phyloP scores from a whole-genome alignment of 352 stramenopile species.

The Globisporangium splendens region DNA sequence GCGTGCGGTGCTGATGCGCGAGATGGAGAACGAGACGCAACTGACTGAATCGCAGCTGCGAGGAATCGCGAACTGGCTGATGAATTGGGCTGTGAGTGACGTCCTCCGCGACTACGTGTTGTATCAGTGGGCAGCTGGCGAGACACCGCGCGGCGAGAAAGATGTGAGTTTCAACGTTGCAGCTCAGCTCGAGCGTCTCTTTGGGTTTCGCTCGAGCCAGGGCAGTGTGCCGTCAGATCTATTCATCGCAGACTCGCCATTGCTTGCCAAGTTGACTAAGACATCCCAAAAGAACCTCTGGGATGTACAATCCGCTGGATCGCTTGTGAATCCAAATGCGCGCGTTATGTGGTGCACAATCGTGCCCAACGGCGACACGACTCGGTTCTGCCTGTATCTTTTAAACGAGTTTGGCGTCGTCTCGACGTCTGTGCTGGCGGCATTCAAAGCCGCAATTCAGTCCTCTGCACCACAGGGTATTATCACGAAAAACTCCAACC shows the following conservation, averaged over 20 bases:
- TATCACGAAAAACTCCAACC: conserved; percentile 30
- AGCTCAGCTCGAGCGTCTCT: conserved; percentile 24
- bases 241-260: conserved; percentile 9
- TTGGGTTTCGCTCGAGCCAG: conserved; percentile 14
- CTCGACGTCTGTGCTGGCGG: conserved; percentile 14
- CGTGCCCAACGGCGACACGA: conserved; percentile 8
- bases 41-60: conserved; percentile 36
- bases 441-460: conserved; percentile 33
- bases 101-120: conserved; percentile 44
- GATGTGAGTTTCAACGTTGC: conserved; percentile 21
- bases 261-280: conserved; percentile 14
- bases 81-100: conserved; percentile 38
- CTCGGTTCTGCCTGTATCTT: conserved; percentile 26
- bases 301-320: conserved; percentile 29
- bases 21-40: conserved; percentile 25
- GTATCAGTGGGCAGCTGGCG: conserved; percentile 41
- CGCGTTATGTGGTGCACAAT: conserved; percentile 49
- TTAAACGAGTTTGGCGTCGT: conserved; percentile 39
- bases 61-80: conserved; percentile 45
- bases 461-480: conserved; percentile 17
- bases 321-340: conserved; percentile 42
- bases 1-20: conserved; percentile 19
- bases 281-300: conserved; percentile 36
- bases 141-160: conserved; percentile 35
- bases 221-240: conserved; percentile 6